Percentiles rank a stretch among this genome's conserved stretches.
These are phyloP conservation scores for Vigna unguiculata DNA, from an alignment of 306 rosid species.

Conservation along the genomic window DNA sequence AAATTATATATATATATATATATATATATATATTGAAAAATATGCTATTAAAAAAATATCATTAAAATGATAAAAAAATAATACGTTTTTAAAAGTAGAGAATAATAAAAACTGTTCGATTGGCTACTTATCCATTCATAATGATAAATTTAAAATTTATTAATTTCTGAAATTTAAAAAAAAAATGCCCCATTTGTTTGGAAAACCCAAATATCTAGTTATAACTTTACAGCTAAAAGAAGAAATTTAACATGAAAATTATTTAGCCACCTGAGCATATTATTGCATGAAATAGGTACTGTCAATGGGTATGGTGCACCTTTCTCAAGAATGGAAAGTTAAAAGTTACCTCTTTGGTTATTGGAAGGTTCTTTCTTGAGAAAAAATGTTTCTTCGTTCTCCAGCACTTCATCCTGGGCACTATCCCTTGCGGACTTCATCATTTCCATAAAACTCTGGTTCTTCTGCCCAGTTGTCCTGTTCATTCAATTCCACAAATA, in stretches of 20 bases:
- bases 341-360: conserved; percentile 57
- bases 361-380: conserved; percentile 70
- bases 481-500: conserved; percentile 41
- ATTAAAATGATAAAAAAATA: not conserved
- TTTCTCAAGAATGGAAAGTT: conserved; percentile 13
- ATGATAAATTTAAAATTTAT: too few species aligned
- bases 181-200: too few species aligned
- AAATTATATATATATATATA: too few species aligned
- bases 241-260: conserved; percentile 11
- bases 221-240: not conserved
- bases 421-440: conserved; percentile 75
- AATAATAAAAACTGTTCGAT: not conserved
- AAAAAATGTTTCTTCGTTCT: conserved; percentile 67
- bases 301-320: conserved; percentile 5
- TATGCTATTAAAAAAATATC: not conserved
- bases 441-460: conserved; percentile 87
- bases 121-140: too few species aligned
- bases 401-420: conserved; percentile 73
- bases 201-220: not conserved
- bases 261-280: conserved; percentile 10
- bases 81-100: not conserved
- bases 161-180: too few species aligned
- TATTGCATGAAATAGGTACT: conserved; percentile 2
- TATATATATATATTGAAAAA: not conserved
- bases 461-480: conserved; percentile 81